Evolutionary conservation across 2,329 filamentous ascomycete genomes (phyloP).

Genomic region (Didymella pinodella): DNA sequence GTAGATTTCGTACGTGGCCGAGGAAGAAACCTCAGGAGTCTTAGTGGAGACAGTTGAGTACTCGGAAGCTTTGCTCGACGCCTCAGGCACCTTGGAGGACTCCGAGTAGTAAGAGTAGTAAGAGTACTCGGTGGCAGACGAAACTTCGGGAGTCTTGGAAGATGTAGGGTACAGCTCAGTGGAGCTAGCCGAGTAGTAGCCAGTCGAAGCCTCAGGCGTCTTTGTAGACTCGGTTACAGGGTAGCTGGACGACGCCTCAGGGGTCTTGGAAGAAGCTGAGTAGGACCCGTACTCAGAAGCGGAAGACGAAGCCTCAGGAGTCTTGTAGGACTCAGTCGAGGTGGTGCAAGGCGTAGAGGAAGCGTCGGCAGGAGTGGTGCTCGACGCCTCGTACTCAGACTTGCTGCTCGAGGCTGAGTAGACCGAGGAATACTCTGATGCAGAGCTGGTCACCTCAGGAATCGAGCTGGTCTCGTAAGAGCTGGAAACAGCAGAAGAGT

Average conservation of each 20-base stretch:
- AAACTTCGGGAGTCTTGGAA: constrained; percentile 18
- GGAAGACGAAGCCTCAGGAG: constrained; percentile 20
- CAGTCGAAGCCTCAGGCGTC: constrained; percentile 9
- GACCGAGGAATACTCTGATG: constrained; percentile 11
- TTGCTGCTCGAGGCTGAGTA: constrained; percentile 14
- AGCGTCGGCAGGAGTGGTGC: constrained; percentile 7
- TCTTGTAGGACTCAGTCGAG: constrained; percentile 20
- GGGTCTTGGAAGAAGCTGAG: constrained; percentile 15
- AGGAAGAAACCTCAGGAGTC: constrained; percentile 14
- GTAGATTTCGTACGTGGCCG: constrained; percentile 12
- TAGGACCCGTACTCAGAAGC: constrained; percentile 11
- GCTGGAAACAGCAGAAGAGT: not conserved
- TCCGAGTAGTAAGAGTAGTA: constrained; percentile 1
- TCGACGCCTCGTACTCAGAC: constrained; percentile 9
- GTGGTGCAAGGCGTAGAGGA: constrained; percentile 20
- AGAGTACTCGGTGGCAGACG: constrained; percentile 3
- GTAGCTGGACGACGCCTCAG: constrained; percentile 19
- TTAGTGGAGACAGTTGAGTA: constrained; percentile 6
- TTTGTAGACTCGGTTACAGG: constrained; percentile 9
- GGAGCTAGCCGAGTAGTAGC: not conserved
- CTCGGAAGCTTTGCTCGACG: constrained; percentile 11
- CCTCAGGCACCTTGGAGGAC: constrained; percentile 18
- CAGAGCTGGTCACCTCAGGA: constrained; percentile 1
- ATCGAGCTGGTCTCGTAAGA: constrained; percentile 10
- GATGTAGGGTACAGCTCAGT: too few relatives aligned